A percentile compares a stretch with the other conserved stretches of the same genome.
phyloP scores from a whole-genome alignment of 2,329 filamentous ascomycete genomes.

The Tolypocladium nubicola region DNA sequence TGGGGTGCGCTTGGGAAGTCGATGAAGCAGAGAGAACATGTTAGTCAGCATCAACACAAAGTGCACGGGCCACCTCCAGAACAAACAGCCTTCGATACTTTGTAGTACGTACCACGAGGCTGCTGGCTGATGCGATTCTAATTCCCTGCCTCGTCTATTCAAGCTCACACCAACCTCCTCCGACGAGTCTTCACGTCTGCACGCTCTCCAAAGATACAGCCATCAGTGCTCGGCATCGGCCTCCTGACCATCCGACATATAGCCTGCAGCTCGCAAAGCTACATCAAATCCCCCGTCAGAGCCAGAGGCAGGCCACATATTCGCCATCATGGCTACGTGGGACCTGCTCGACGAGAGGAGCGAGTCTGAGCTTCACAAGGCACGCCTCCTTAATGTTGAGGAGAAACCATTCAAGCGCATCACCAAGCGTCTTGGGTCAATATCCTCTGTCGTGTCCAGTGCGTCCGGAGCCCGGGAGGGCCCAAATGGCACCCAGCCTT shows the following conservation, averaged over 20 bases:
- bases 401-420: constrained; percentile 87
- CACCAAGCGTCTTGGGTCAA: constrained; percentile 65
- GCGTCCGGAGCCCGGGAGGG: constrained; percentile 10
- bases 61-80: not conserved
- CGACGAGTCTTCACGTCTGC: not conserved
- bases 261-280: not conserved
- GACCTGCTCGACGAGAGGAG: constrained; percentile 63
- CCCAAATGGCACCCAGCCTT: constrained; percentile 29
- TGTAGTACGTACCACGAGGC: not conserved
- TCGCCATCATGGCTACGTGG: constrained; percentile 37
- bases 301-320: not conserved
- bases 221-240: not conserved
- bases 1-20: not conserved
- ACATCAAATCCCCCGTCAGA: not conserved
- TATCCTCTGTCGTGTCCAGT: constrained; percentile 47
- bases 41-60: not conserved
- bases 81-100: not conserved
- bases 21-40: not conserved
- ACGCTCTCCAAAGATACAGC: not conserved
- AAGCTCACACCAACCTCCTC: not conserved
- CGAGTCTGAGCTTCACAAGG: constrained; percentile 78
- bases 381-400: constrained; percentile 79
- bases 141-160: not conserved
- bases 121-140: not conserved
- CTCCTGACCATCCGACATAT: not conserved